Evolutionary conservation across 139 green algal species (phyloP).

Genomic region (Chlamydomonas incerta): DNA sequence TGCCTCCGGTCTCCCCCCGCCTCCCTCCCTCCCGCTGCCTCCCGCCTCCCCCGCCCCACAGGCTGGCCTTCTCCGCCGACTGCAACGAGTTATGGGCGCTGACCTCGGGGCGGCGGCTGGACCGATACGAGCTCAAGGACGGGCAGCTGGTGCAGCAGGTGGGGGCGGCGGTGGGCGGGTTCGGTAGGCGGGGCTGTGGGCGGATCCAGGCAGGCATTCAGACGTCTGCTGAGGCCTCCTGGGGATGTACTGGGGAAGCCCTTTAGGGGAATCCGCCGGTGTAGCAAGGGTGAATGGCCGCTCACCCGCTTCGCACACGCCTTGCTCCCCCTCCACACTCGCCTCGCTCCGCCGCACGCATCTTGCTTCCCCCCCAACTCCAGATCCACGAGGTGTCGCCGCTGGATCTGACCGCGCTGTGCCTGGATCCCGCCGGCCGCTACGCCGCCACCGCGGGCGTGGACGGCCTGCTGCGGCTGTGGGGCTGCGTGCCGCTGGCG

Average conservation of each 20-base stretch:
- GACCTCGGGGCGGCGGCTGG: conserved; percentile 27
- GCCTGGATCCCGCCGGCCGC: conserved; percentile 33
- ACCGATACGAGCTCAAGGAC: conserved; percentile 55
- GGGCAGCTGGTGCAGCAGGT: conserved; percentile 58
- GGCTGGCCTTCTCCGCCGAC: conserved; percentile 47
- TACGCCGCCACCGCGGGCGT: conserved; percentile 55
- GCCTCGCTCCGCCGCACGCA: neutral
- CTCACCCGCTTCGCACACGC: too few species aligned
- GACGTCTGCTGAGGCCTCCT: too few species aligned
- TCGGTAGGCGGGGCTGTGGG: too few species aligned
- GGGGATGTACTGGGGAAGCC: too few species aligned
- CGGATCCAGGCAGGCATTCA: too few species aligned
- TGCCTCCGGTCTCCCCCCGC: too few species aligned
- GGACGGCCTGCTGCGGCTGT: conserved; percentile 66
- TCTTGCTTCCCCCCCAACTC: neutral
- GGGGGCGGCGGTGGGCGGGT: too few species aligned
- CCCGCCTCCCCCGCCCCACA: conserved; percentile 1
- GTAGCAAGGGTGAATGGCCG: too few species aligned
- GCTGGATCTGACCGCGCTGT: conserved; percentile 46
- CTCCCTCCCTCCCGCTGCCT: neutral
- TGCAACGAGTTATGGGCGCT: conserved; percentile 53
- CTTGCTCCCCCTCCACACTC: neutral
- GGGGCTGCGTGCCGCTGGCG: neutral
- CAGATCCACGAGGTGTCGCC: conserved; percentile 41
- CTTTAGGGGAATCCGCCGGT: too few species aligned